Conservation (phyloP, 495 filamentous ascomycete species). For the Podospora pseudocomata region DNA sequence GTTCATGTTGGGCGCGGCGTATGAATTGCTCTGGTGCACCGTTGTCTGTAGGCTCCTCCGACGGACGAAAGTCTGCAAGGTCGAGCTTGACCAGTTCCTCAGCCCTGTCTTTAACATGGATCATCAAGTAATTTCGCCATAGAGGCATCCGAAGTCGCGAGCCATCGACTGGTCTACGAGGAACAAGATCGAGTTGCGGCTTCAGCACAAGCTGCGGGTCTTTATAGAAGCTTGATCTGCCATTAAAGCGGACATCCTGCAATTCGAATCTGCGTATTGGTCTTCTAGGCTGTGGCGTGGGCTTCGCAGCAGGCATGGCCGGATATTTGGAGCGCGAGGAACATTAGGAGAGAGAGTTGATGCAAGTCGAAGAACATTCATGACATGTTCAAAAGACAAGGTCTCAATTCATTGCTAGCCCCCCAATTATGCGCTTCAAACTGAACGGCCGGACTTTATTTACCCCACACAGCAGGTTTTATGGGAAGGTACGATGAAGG, state of each 20-base stretch:
- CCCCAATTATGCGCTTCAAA: too few species aligned
- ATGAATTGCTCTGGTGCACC: neutral
- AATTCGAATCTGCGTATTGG: slow-evolving; percentile 25
- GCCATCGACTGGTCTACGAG: slow-evolving; percentile 22
- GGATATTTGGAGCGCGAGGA: neutral
- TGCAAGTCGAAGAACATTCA: too few species aligned
- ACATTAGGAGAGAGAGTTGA: too few species aligned
- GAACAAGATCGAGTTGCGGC: slow-evolving; percentile 17
- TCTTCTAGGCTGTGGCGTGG: slow-evolving; percentile 5
- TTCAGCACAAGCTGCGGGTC: slow-evolving; percentile 34
- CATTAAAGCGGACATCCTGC: slow-evolving; percentile 23
- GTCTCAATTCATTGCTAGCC: too few species aligned
- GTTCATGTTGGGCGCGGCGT: neutral
- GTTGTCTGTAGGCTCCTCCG: neutral
- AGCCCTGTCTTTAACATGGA: slow-evolving; percentile 35
- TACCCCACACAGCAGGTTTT: too few species aligned
- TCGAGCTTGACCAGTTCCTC: slow-evolving; percentile 30
- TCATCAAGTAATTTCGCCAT: slow-evolving; percentile 27
- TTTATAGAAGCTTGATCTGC: slow-evolving; percentile 24
- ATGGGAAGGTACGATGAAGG: too few species aligned
- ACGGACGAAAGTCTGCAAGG: slow-evolving; percentile 1
- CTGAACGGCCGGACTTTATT: too few species aligned
- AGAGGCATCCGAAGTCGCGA: slow-evolving; percentile 13
- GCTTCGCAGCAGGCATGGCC: slow-evolving; percentile 5
- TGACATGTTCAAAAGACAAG: too few species aligned